Percentiles rank a stretch among this genome's conserved stretches.
Evolutionary conservation across 2,329 filamentous ascomycete species (phyloP).

Genomic region (Talaromyces sp.): DNA sequence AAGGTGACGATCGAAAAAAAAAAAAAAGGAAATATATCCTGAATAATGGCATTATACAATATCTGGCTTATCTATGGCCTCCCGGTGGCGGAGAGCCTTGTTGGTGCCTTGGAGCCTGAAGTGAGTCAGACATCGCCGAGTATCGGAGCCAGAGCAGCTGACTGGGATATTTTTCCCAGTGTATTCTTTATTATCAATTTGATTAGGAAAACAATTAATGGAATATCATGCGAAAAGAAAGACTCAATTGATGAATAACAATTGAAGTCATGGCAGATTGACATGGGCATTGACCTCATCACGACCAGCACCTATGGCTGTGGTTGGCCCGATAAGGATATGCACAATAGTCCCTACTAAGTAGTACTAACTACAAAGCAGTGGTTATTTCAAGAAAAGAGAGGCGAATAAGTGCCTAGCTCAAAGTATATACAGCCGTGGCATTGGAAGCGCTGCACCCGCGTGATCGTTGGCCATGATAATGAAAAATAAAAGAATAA

Average conservation of each 20-base stretch:
- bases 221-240: neutral
- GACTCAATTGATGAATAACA: neutral
- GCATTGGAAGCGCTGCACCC: neutral
- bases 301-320: neutral
- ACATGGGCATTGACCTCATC: neutral
- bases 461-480: neutral
- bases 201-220: neutral
- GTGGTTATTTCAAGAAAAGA: neutral
- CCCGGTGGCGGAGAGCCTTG: neutral
- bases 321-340: conserved; percentile 3
- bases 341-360: neutral
- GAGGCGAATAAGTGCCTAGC: neutral
- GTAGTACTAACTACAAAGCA: no score
- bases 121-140: conserved; percentile 3
- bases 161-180: neutral
- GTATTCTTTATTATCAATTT: neutral
- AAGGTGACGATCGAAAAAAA: neutral
- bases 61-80: neutral
- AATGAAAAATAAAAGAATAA: no score
- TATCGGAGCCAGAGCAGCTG: neutral
- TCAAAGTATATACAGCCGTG: neutral
- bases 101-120: neutral
- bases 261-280: neutral
- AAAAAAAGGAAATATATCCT: neutral
- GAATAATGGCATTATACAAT: conserved; percentile 9